Conservation (phyloP, 2,329 filamentous ascomycete species). For the Trichoderma sp. region DNA sequence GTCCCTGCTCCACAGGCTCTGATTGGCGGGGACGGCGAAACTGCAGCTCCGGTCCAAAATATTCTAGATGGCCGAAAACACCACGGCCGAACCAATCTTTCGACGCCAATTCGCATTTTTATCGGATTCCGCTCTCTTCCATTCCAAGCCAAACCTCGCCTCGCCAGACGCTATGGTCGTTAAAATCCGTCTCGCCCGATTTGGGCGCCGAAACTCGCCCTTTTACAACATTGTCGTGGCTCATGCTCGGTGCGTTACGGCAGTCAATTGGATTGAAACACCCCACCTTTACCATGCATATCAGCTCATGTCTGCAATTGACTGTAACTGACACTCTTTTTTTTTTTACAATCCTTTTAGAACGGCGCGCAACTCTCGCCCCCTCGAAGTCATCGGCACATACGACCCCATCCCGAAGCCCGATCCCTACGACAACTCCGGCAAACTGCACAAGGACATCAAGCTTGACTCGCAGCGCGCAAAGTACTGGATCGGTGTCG, state of each 20-base stretch:
- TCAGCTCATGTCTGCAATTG: neutral
- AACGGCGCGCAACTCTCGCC: slow-evolving; percentile 80
- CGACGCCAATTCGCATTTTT: neutral
- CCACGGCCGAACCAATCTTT: neutral
- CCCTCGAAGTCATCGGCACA: slow-evolving; percentile 86
- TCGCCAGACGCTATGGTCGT: slow-evolving; percentile 67
- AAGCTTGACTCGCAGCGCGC: slow-evolving; percentile 77
- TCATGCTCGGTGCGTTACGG: slow-evolving; percentile 67
- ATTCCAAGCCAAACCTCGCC: neutral
- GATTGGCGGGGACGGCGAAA: slow-evolving; percentile 38
- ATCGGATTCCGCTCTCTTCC: neutral
- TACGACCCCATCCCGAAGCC: slow-evolving; percentile 66
- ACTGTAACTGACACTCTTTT: slow-evolving; percentile 31
- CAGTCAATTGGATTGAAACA: neutral
- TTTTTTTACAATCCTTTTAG: slow-evolving; percentile 31
- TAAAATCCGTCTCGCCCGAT: slow-evolving; percentile 88
- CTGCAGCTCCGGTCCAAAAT: slow-evolving; percentile 31
- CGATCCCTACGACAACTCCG: slow-evolving; percentile 57
- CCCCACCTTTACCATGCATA: neutral
- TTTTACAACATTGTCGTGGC: slow-evolving; percentile 98
- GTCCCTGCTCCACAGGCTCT: slow-evolving; percentile 26
- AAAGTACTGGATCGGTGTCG: slow-evolving; percentile 95
- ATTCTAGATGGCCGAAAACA: neutral
- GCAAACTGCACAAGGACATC: slow-evolving; percentile 83
- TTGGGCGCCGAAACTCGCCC: slow-evolving; percentile 81